Percentiles rank a stretch among this genome's conserved stretches.
These are phyloP conservation scores for Solanum medicagineum DNA, from an alignment of 257 asterid species.

Conservation along the genomic window DNA sequence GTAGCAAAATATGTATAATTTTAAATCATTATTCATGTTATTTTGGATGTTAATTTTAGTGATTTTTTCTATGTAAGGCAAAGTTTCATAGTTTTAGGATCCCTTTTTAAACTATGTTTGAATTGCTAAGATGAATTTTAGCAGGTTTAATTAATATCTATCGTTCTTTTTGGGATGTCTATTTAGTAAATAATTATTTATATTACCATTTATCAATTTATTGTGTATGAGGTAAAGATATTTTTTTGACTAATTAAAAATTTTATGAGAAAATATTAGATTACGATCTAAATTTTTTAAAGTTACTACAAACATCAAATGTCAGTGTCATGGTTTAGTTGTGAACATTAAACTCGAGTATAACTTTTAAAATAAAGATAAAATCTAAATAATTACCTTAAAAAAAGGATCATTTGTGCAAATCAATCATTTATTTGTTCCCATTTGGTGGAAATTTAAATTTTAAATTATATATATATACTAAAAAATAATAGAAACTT, in stretches of 20 bases:
- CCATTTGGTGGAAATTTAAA: no score
- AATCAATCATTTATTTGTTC: no score
- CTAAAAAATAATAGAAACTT: no score
- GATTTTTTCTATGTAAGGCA: not conserved
- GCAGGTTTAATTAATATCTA: not conserved
- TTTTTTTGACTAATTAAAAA: not conserved
- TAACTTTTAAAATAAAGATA: no score
- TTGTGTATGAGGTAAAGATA: no score
- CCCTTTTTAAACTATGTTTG: not conserved
- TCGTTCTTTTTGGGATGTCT: not conserved
- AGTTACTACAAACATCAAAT: not conserved
- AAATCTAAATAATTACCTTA: no score
- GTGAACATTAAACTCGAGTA: not conserved
- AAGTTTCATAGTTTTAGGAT: not conserved
- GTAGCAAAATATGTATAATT: not conserved
- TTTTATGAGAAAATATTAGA: not conserved
- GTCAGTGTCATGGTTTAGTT: not conserved
- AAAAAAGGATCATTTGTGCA: no score
- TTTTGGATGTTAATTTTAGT: not conserved
- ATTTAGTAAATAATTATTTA: no score
- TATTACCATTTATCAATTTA: no score
- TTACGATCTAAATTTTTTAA: no score
- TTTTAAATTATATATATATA: no score
- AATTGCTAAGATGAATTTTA: not conserved
- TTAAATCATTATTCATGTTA: not conserved